These are phyloP conservation scores for Apophysomyces ossiformis DNA, from an alignment of 371 early-diverging fungal genomes.

Conservation along the genomic window DNA sequence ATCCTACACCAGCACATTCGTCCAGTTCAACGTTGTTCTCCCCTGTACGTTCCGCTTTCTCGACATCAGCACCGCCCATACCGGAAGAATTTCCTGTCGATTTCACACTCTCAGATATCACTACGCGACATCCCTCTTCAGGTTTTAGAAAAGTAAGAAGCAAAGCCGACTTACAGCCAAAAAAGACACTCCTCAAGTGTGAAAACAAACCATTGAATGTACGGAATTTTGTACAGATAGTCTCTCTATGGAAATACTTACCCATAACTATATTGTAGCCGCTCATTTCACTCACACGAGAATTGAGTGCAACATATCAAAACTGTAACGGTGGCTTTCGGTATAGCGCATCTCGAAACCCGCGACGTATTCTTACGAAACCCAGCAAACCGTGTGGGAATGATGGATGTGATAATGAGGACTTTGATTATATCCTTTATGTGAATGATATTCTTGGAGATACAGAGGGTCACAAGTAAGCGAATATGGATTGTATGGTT, in stretches of 20 bases:
- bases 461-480: slow-evolving; percentile 76
- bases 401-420: slow-evolving; percentile 91
- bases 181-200: background rate
- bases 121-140: background rate
- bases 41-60: slow-evolving; percentile 17
- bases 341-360: slow-evolving; percentile 77
- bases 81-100: slow-evolving; percentile 22
- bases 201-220: background rate
- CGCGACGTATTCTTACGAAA: slow-evolving; percentile 90
- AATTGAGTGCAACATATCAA: slow-evolving; percentile 31
- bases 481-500: background rate
- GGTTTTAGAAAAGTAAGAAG: slow-evolving; percentile 3
- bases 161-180: background rate
- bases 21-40: slow-evolving; percentile 13
- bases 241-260: background rate
- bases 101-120: slow-evolving; percentile 10
- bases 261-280: slow-evolving; percentile 18
- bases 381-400: slow-evolving; percentile 86
- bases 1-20: background rate
- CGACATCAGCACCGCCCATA: slow-evolving; percentile 11
- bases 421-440: slow-evolving; percentile 92
- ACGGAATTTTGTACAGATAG: background rate
- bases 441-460: slow-evolving; percentile 87
- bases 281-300: slow-evolving; percentile 24
- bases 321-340: slow-evolving; percentile 70